phyloP scores from a whole-genome alignment of 169 alveolate species.

The Plasmodium billcollinsi region DNA sequence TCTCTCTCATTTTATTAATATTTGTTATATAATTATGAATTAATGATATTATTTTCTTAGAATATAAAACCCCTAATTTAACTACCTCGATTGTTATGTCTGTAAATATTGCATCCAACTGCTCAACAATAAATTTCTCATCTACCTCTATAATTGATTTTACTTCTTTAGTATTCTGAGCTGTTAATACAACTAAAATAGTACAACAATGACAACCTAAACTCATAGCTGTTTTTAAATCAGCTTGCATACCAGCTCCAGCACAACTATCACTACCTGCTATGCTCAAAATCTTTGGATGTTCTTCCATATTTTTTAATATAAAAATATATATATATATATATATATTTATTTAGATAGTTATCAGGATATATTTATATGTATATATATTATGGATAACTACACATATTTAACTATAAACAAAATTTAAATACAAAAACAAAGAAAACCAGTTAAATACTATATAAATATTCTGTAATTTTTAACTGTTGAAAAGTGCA shows the following conservation, averaged over 20 bases:
- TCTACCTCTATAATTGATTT: conserved; percentile 54
- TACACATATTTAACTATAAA: too few relatives aligned
- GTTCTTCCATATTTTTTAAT: conserved; percentile 16
- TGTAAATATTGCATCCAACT: conserved; percentile 37
- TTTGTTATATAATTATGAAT: conserved; percentile 32
- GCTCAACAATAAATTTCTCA: conserved; percentile 38
- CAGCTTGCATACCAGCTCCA: conserved; percentile 65
- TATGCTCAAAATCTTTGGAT: conserved; percentile 42
- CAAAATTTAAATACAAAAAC: too few relatives aligned
- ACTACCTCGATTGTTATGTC: conserved; percentile 44
- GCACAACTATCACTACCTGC: conserved; percentile 71
- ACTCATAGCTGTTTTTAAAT: conserved; percentile 55
- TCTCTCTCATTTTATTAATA: conserved; percentile 39
- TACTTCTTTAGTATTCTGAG: conserved; percentile 48
- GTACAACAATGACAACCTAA: conserved; percentile 67
- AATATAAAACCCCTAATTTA: conserved; percentile 53
- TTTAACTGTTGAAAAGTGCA: too few relatives aligned
- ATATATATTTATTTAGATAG: neutral
- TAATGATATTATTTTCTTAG: conserved; percentile 38
- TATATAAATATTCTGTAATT: too few relatives aligned
- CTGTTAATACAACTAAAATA: conserved; percentile 43
- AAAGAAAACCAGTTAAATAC: too few relatives aligned
- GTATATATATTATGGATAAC: too few relatives aligned
- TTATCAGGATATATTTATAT: neutral
- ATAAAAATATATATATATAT: neutral